These are phyloP conservation scores for Aspergillus pseudonomiae DNA, from an alignment of 2,329 filamentous ascomycete genomes.

Conservation along the genomic window DNA sequence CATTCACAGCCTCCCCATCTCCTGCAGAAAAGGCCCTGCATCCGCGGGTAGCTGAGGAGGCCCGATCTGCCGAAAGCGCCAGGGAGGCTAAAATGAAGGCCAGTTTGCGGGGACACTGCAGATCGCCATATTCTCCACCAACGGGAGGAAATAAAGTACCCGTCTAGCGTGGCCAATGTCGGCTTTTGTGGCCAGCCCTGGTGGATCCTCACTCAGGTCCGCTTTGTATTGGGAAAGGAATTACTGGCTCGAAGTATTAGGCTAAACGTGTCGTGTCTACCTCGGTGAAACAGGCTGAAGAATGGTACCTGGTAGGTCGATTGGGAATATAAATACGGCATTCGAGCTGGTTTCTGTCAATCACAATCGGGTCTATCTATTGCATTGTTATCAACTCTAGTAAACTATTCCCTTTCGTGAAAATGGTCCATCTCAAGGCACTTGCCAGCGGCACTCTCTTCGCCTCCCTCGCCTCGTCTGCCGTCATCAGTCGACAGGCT, in stretches of 20 bases:
- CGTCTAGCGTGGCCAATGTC: not conserved
- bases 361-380: not conserved
- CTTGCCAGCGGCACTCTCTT: not conserved
- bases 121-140: not conserved
- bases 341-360: not conserved
- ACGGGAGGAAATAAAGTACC: not conserved
- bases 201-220: not conserved
- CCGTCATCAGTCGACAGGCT: constrained; percentile 15
- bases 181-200: not conserved
- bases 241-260: not conserved
- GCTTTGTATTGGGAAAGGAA: not conserved
- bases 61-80: not conserved
- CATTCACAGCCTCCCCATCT: not conserved
- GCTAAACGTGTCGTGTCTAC: not conserved
- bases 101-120: not conserved
- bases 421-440: not conserved
- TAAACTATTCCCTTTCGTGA: not conserved
- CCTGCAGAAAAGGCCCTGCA: not conserved
- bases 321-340: not conserved
- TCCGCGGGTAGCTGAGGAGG: not conserved
- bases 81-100: not conserved
- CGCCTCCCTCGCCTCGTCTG: not conserved
- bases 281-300: not conserved
- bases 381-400: not conserved
- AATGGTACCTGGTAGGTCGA: not conserved